Conservation (phyloP, 768 basidiomycete genomes). For the Gelatoporia subvermispora region DNA sequence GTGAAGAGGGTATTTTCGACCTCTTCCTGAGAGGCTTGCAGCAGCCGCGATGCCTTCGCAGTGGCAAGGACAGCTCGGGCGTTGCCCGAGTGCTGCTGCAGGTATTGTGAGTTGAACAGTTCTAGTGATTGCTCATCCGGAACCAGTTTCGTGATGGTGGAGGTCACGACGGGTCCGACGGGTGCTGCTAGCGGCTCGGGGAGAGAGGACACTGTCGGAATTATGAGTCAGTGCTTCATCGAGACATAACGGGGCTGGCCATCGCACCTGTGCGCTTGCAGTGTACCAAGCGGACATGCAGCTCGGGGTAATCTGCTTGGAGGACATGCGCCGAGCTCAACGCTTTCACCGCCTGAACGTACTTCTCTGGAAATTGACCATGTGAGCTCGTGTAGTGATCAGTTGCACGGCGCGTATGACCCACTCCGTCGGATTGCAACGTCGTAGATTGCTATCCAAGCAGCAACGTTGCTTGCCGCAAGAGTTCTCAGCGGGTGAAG, state of each 20-base stretch:
- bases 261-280: slow-evolving; percentile 50
- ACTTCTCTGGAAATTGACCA: slow-evolving; percentile 51
- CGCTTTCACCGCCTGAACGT: slow-evolving; percentile 71
- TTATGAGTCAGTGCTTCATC: slow-evolving; percentile 1
- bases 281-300: slow-evolving; percentile 70
- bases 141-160: slow-evolving; percentile 45
- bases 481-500: slow-evolving; percentile 57
- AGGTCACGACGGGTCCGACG: slow-evolving; percentile 45
- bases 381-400: not conserved
- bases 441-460: slow-evolving; percentile 75
- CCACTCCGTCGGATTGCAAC: slow-evolving; percentile 77
- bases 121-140: slow-evolving; percentile 56
- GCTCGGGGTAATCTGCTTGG: slow-evolving; percentile 52
- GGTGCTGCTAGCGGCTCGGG: slow-evolving; percentile 39
- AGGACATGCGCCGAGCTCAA: slow-evolving; percentile 53
- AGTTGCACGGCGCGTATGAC: slow-evolving; percentile 21
- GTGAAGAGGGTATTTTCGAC: slow-evolving; percentile 57
- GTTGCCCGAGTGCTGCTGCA: slow-evolving; percentile 54
- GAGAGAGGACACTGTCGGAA: slow-evolving; percentile 37
- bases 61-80: slow-evolving; percentile 54
- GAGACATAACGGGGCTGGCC: not conserved
- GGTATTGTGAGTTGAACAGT: slow-evolving; percentile 68
- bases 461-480: slow-evolving; percentile 50
- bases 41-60: slow-evolving; percentile 48
- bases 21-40: slow-evolving; percentile 50